Percentiles rank a stretch among this genome's conserved stretches.
Evolutionary conservation across 345 rosid species (phyloP).

Genomic region (Sonneratia caseolaris): DNA sequence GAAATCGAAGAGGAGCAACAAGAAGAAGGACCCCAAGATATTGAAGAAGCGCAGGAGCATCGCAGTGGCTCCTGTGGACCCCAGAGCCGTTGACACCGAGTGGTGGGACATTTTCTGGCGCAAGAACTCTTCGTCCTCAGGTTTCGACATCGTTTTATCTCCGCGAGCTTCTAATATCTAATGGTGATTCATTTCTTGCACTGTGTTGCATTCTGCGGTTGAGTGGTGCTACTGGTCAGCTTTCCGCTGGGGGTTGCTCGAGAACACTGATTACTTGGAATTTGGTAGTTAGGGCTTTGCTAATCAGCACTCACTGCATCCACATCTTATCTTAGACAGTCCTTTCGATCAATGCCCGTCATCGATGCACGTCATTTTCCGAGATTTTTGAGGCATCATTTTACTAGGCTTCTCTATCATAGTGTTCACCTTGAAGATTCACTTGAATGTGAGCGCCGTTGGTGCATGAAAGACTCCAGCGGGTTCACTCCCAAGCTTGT

Average conservation of each 20-base stretch:
- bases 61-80: conserved; percentile 44
- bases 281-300: background rate
- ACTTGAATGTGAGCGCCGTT: no score
- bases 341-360: background rate
- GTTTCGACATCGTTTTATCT: background rate
- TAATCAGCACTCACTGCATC: no score
- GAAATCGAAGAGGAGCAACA: conserved; percentile 37
- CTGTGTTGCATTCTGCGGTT: no score
- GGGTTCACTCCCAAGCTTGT: no score
- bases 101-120: conserved; percentile 91
- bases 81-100: conserved; percentile 62
- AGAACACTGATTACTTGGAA: background rate
- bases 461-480: no score
- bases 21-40: conserved; percentile 43
- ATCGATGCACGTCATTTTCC: background rate
- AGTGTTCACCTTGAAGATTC: background rate
- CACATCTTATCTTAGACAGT: background rate
- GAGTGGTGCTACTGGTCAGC: no score
- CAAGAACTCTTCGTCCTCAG: conserved; percentile 53
- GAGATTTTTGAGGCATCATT: background rate
- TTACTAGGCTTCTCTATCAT: background rate
- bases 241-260: no score
- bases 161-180: no score
- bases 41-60: conserved; percentile 45
- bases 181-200: no score